A percentile compares a stretch with the other conserved stretches of the same genome.
Evolutionary conservation across 768 basidiomycete genomes (phyloP).

Genomic region (Gymnopilus dilepis): DNA sequence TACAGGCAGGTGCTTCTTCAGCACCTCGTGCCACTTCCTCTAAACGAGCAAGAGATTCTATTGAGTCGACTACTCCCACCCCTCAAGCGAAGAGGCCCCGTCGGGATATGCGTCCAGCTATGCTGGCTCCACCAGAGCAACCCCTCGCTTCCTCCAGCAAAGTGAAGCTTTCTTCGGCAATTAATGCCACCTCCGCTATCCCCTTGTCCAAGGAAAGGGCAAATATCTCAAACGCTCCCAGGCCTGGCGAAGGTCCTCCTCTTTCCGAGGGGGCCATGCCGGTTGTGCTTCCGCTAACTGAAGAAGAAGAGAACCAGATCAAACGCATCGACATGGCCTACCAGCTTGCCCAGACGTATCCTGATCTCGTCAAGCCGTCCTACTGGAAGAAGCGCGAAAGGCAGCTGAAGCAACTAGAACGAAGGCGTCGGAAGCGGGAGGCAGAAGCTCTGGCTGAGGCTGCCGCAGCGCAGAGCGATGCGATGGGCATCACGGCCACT

Average conservation of each 20-base stretch:
- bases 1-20: neutral
- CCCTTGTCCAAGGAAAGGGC: neutral
- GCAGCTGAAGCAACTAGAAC: conserved; percentile 22
- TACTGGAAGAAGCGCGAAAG: conserved; percentile 34
- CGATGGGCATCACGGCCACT: neutral
- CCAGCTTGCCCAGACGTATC: conserved; percentile 48
- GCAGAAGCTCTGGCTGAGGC: neutral
- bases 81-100: neutral
- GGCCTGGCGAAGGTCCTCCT: too few species aligned
- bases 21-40: neutral
- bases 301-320: conserved; percentile 22
- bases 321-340: conserved; percentile 40
- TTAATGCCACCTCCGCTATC: neutral
- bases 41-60: neutral
- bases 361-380: conserved; percentile 42
- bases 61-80: neutral
- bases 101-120: neutral
- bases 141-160: neutral
- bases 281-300: conserved; percentile 3
- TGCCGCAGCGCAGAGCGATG: neutral
- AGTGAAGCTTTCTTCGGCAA: neutral
- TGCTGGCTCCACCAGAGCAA: neutral
- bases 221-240: neutral
- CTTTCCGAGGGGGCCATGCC: too few species aligned
- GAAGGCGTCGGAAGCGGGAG: conserved; percentile 13